phyloP scores from a whole-genome alignment of 495 filamentous ascomycete species.

The Rhypophila decipiens region DNA sequence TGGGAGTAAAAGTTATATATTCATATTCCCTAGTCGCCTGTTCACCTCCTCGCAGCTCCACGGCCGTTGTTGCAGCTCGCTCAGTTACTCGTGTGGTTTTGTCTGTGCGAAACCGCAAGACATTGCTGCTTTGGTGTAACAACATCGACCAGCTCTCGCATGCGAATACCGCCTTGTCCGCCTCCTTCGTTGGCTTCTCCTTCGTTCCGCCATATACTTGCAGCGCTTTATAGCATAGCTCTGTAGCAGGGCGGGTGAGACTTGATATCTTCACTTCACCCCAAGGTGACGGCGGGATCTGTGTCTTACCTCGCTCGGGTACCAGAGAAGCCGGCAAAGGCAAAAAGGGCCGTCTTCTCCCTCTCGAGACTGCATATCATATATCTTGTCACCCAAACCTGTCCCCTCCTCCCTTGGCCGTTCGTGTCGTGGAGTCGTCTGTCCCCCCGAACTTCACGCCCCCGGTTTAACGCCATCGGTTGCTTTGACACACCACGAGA shows the following conservation, averaged over 20 bases:
- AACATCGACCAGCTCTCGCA: no score
- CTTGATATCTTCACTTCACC: constrained; percentile 14
- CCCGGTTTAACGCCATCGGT: constrained; percentile 21
- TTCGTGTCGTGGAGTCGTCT: background rate
- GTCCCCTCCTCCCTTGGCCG: background rate
- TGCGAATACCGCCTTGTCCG: no score
- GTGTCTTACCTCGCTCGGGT: constrained; percentile 27
- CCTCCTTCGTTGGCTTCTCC: no score
- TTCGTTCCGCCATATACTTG: no score
- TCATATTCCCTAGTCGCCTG: no score
- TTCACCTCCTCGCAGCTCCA: no score
- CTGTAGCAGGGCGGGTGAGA: constrained; percentile 16
- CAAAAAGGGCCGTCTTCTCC: no score
- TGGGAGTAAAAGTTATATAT: no score
- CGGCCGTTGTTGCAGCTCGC: no score
- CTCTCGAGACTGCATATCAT: background rate
- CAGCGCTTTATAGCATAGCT: constrained; percentile 1
- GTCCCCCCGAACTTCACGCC: background rate
- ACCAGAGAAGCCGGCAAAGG: background rate
- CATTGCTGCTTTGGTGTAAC: no score
- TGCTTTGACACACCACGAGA: constrained; percentile 19
- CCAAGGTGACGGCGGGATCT: constrained; percentile 38
- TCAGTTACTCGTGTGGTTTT: no score
- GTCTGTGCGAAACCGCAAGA: no score
- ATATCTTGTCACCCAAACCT: background rate